Evolutionary conservation across 371 early-diverging fungal species (phyloP).

Genomic region (Lichtheimia hyalospora): DNA sequence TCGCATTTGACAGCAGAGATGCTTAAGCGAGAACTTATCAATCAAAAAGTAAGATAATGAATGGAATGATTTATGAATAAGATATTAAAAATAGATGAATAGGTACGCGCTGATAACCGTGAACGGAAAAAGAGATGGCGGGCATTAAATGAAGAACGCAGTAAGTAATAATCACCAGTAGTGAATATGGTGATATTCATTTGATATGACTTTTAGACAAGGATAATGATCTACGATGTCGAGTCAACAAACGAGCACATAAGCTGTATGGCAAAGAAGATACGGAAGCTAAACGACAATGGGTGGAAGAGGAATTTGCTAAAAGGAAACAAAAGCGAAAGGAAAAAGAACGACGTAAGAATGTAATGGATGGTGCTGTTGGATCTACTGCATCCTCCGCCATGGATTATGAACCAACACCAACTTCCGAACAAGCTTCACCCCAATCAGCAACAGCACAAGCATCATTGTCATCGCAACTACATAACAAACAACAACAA

Average conservation of each 20-base stretch:
- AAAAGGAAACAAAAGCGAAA: conserved; percentile 67
- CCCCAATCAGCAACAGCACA: neutral
- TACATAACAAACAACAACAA: neutral
- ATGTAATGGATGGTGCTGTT: conserved; percentile 22
- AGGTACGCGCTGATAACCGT: conserved; percentile 69
- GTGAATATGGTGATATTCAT: neutral
- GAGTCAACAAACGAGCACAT: conserved; percentile 78
- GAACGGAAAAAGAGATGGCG: conserved; percentile 82
- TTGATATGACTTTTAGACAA: conserved; percentile 51
- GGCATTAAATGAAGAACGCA: conserved; percentile 74
- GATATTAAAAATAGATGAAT: conserved; percentile 28
- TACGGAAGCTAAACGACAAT: conserved; percentile 64
- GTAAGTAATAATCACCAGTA: conserved; percentile 36
- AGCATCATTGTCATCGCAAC: neutral
- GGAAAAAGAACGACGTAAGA: conserved; percentile 64
- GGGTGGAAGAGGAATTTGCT: conserved; percentile 75
- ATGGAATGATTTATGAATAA: neutral
- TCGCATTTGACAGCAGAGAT: conserved; percentile 34
- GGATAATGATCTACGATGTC: conserved; percentile 79
- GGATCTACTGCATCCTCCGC: neutral
- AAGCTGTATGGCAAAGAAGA: conserved; percentile 67
- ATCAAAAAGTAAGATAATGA: conserved; percentile 36
- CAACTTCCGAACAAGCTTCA: neutral
- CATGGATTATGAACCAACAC: neutral
- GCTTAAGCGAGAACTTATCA: conserved; percentile 43